Percentiles rank a stretch among this genome's conserved stretches.
Conservation (phyloP, 257 asterid species). For the Euphrasia confusa region DNA sequence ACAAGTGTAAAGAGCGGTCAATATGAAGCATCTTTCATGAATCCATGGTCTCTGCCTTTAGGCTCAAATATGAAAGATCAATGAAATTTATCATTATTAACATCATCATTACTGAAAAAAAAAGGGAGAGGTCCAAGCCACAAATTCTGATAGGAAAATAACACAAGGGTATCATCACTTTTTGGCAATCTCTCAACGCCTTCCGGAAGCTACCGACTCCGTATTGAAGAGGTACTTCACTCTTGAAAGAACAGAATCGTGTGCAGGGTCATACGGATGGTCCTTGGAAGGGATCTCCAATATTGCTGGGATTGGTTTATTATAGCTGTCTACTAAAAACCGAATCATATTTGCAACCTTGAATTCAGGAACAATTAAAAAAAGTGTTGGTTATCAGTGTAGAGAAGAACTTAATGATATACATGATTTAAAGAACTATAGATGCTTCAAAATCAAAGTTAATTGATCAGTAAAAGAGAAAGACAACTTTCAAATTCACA, state of each 20-base stretch:
- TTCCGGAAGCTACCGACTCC: conserved; percentile 63
- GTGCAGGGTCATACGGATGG: conserved; percentile 88
- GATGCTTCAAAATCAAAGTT: too few relatives aligned
- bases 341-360: conserved; percentile 86
- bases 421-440: background rate
- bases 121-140: too few relatives aligned
- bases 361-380: conserved; percentile 13
- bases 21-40: too few relatives aligned
- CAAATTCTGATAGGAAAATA: too few relatives aligned
- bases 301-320: conserved; percentile 86
- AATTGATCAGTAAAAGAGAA: too few relatives aligned
- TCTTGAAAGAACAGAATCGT: conserved; percentile 83
- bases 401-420: background rate
- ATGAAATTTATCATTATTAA: too few relatives aligned
- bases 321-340: conserved; percentile 82
- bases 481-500: too few relatives aligned
- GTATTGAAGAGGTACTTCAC: conserved; percentile 66
- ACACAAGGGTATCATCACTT: too few relatives aligned
- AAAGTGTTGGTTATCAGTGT: background rate
- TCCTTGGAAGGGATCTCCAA: conserved; percentile 96
- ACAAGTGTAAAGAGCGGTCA: too few relatives aligned
- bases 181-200: conserved; percentile 32
- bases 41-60: too few relatives aligned
- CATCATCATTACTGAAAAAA: too few relatives aligned
- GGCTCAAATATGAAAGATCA: too few relatives aligned